phyloP scores from a whole-genome alignment of 768 basidiomycete genomes.

The Agrocybe praecox region DNA sequence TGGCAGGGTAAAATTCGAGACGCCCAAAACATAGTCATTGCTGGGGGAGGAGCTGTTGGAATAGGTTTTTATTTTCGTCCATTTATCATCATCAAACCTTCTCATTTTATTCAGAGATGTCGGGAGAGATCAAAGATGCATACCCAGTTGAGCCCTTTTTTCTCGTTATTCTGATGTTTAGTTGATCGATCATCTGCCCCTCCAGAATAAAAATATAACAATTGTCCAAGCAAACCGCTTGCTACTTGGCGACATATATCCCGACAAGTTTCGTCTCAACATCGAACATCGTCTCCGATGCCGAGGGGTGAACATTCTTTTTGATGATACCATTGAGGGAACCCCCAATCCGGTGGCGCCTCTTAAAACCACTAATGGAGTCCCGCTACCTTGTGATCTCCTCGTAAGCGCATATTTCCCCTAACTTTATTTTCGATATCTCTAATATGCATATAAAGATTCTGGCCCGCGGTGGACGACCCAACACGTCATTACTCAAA shows the following conservation, averaged over 20 bases:
- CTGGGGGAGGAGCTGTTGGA: conserved; percentile 57
- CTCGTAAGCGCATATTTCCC: conserved; percentile 15
- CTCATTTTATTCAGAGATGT: conserved; percentile 30
- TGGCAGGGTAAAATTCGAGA: conserved; percentile 29
- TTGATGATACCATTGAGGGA: conserved; percentile 53
- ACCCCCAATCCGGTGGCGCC: conserved; percentile 15
- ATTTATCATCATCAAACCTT: background rate
- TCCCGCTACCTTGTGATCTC: conserved; percentile 26
- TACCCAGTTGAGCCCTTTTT: conserved; percentile 37
- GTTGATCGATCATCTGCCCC: background rate
- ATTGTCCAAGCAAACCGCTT: conserved; percentile 55
- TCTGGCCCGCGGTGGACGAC: conserved; percentile 40
- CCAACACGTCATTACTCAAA: conserved; percentile 51
- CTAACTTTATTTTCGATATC: background rate
- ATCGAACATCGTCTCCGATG: conserved; percentile 42
- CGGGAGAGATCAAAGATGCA: conserved; percentile 46
- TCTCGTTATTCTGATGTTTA: conserved; percentile 20
- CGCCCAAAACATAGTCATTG: conserved; percentile 45
- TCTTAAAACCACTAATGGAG: conserved; percentile 22
- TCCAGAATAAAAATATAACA: conserved; percentile 49
- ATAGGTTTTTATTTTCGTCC: conserved; percentile 31
- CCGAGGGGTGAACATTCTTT: conserved; percentile 50
- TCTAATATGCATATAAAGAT: conserved; percentile 21
- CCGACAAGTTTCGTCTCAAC: conserved; percentile 50
- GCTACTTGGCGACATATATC: conserved; percentile 58